Percentiles rank a stretch among this genome's conserved stretches.
phyloP scores from a whole-genome alignment of 2,329 filamentous ascomycete genomes.

The Colletotrichum sidae region DNA sequence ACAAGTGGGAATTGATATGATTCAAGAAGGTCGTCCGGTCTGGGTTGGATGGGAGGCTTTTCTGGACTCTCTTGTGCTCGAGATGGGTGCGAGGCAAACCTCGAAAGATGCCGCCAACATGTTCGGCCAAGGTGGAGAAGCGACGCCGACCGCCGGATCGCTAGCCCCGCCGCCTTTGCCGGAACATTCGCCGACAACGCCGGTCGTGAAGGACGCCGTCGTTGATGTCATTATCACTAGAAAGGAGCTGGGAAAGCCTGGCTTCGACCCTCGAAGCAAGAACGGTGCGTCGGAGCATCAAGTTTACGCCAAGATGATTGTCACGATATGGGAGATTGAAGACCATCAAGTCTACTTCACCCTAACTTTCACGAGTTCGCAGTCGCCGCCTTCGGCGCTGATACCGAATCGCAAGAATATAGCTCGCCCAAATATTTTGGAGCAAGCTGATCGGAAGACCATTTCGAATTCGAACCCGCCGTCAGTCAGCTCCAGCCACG shows the following conservation, averaged over 20 bases:
- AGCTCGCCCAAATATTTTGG: conserved; percentile 53
- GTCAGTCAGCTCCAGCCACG: conserved; percentile 60
- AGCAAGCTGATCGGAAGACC: conserved; percentile 59
- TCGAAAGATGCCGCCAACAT: conserved; percentile 30
- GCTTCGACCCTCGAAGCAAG: conserved; percentile 48
- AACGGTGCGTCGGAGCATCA: conserved; percentile 53
- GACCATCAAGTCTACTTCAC: conserved; percentile 77
- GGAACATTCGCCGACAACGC: conserved; percentile 41
- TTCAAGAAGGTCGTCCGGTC: conserved; percentile 73
- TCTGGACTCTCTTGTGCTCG: conserved; percentile 63
- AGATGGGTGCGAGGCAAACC: conserved; percentile 49
- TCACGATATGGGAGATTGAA: conserved; percentile 78
- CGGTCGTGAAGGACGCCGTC: conserved; percentile 65
- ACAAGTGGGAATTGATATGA: conserved; percentile 78
- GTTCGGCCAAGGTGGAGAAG: conserved; percentile 44
- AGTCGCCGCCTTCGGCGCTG: conserved; percentile 50
- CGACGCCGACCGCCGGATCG: conserved; percentile 51
- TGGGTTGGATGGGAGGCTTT: conserved; percentile 71
- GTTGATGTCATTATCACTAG: conserved; percentile 76
- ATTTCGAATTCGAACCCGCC: conserved; percentile 58
- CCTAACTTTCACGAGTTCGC: conserved; percentile 77
- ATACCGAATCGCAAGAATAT: conserved; percentile 51
- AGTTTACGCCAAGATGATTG: conserved; percentile 78
- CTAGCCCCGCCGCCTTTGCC: conserved; percentile 36
- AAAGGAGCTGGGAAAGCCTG: conserved; percentile 55